Percentiles rank a stretch among this genome's conserved stretches.
These are phyloP conservation scores for Apiospora pterosperma DNA, from an alignment of 2,329 filamentous ascomycete species.

Conservation along the genomic window DNA sequence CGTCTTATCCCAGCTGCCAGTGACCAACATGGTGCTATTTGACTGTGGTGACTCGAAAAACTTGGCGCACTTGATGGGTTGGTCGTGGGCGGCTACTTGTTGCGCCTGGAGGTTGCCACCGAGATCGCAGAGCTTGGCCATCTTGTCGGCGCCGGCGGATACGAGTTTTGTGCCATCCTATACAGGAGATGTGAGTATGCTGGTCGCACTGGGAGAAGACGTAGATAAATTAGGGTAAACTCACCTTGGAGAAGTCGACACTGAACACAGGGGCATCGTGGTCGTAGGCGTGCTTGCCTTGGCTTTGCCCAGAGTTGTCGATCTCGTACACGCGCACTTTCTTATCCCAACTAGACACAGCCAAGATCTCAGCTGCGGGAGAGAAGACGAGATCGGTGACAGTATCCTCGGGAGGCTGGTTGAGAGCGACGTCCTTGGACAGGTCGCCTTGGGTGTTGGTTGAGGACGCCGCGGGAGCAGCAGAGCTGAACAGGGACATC, in stretches of 20 bases:
- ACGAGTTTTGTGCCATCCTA: conserved; percentile 89
- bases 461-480: conserved; percentile 56
- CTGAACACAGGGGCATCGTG: conserved; percentile 82
- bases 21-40: conserved; percentile 79
- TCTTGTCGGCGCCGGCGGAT: conserved; percentile 87
- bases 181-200: conserved; percentile 7
- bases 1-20: conserved; percentile 89
- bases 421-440: conserved; percentile 80
- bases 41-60: conserved; percentile 67
- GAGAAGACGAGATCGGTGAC: conserved; percentile 82
- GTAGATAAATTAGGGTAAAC: conserved; percentile 20
- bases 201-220: background rate
- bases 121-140: conserved; percentile 84
- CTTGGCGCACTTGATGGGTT: conserved; percentile 73
- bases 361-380: conserved; percentile 68
- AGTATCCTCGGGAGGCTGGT: conserved; percentile 78
- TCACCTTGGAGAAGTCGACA: conserved; percentile 84
- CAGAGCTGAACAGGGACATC: conserved; percentile 64
- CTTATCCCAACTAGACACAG: conserved; percentile 94
- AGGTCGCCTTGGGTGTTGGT: conserved; percentile 76
- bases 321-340: conserved; percentile 98
- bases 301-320: conserved; percentile 69
- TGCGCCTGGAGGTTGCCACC: conserved; percentile 56
- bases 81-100: conserved; percentile 81
- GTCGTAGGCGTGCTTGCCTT: conserved; percentile 82